Base-by-base conservation (phyloP, 345 rosid genomes). In the Rubroshorea leprosula region DNA sequence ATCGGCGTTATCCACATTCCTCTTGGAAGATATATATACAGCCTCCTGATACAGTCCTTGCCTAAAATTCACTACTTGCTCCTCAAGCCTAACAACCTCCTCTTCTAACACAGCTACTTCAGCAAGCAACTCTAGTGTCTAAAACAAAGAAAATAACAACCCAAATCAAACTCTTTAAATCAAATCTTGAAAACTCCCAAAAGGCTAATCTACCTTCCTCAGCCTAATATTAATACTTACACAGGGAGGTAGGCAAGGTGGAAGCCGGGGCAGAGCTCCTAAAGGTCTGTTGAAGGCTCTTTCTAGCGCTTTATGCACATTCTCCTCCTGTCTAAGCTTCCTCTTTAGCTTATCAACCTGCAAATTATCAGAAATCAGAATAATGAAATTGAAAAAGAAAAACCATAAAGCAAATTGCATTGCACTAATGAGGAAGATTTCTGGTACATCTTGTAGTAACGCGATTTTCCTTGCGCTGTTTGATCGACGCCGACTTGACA, bases 21-120 rank as follows among this genome's bases (percentile, higher is more conserved):
- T 86, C 74, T 78, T 84, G 9, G 89, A 79, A 21, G 96, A 84
- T 41, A 58, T 73, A 72, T 69, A 81, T 18, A 80, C 84, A 59
- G 96, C 95, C 77, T 92, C 95, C 63, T 83, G 84, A 69, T 86
- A 92, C 7, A 93, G 74, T 57, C 84, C 91, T 73, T 93, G 96
- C 62, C 95, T 79, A 62, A 85, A 89, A 70, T 78, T 87, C 26
- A 89, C 94, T 19, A 90, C 88, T 75, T 83, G 87, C 49, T 93
- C 99, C 76, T 93, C 99, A 15, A 93, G 85, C 66, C 96, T 78
- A 61, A 81, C 97, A 11, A 93, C 86, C 74, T 93, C 99, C 69
- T 93, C 99, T 68, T 93, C 99, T 71, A 93, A 71, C 53, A 93
- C 96, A 61, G 99, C 99, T 45, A 93, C 96, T 76, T 93, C 99